Conservation (phyloP, 2,329 filamentous ascomycete species). For the Cadophora sp. region DNA sequence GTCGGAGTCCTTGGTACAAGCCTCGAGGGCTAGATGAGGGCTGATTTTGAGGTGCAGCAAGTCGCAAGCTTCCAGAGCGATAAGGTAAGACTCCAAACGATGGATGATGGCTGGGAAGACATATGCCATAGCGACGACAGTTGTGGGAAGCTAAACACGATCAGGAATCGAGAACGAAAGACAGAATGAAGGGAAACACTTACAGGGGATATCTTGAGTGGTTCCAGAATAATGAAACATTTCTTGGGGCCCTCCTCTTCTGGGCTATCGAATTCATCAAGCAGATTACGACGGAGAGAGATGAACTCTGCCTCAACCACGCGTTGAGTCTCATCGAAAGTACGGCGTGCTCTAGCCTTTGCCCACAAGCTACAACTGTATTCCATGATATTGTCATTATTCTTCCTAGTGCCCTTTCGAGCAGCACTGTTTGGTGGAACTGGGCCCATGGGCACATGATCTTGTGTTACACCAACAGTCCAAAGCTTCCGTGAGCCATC, state of each 20-base stretch:
- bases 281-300: slow-evolving; percentile 79
- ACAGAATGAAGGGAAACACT: slow-evolving; percentile 47
- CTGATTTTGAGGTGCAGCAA: slow-evolving; percentile 69
- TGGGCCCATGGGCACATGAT: slow-evolving; percentile 68
- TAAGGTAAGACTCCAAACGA: slow-evolving; percentile 80
- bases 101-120: slow-evolving; percentile 85
- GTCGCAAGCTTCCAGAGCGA: slow-evolving; percentile 77
- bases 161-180: background rate
- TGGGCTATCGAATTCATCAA: slow-evolving; percentile 69
- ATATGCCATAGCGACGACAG: slow-evolving; percentile 75
- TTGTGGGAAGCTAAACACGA: slow-evolving; percentile 64
- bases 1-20: slow-evolving; percentile 91
- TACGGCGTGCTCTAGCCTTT: slow-evolving; percentile 59
- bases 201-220: slow-evolving; percentile 77
- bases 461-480: slow-evolving; percentile 57
- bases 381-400: slow-evolving; percentile 72
- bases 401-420: slow-evolving; percentile 52
- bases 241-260: slow-evolving; percentile 52
- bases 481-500: slow-evolving; percentile 71
- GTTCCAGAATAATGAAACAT: slow-evolving; percentile 78
- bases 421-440: slow-evolving; percentile 64
- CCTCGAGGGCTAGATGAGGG: slow-evolving; percentile 79
- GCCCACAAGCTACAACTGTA: slow-evolving; percentile 82
- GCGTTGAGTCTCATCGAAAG: slow-evolving; percentile 74
- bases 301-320: slow-evolving; percentile 80